Conservation (phyloP, 805 yeast species). For the Tetrapisispora iriomotensis region DNA sequence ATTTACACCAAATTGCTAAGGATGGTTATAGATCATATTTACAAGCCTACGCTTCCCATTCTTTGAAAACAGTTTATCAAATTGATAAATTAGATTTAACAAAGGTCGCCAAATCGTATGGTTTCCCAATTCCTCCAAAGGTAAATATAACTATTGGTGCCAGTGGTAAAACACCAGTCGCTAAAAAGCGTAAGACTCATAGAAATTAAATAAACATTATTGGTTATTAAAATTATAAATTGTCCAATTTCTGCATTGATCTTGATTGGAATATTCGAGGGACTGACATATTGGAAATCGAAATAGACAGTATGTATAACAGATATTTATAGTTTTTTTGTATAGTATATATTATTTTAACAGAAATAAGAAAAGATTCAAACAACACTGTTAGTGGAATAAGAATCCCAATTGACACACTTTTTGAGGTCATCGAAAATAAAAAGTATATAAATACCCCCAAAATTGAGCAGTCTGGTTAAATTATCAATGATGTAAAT, state of each 20-base stretch:
- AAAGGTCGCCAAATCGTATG: conserved; percentile 92
- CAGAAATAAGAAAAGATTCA: too few species aligned
- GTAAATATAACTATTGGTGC: conserved; percentile 95
- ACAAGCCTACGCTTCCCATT: conserved; percentile 96
- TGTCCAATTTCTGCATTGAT: conserved; percentile 2
- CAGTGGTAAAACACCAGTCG: conserved; percentile 53
- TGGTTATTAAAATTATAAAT: not conserved
- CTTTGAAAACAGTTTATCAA: conserved; percentile 90
- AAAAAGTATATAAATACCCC: too few species aligned
- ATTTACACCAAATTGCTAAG: conserved; percentile 90
- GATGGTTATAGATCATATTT: conserved; percentile 95
- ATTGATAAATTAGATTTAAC: conserved; percentile 89
- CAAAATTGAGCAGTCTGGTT: too few species aligned
- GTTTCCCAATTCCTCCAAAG: conserved; percentile 91
- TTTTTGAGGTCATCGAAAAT: too few species aligned
- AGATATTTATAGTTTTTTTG: not conserved
- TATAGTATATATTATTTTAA: too few species aligned
- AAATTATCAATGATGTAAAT: too few species aligned
- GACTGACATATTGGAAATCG: not conserved
- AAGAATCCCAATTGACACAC: too few species aligned
- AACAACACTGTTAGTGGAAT: too few species aligned
- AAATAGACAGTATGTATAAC: not conserved
- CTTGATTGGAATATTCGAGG: too few species aligned
- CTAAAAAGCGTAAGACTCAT: conserved; percentile 18
- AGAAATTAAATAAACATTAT: not conserved